Evolutionary conservation across 2,329 filamentous ascomycete species (phyloP).

Genomic region (Zalaria obscura): DNA sequence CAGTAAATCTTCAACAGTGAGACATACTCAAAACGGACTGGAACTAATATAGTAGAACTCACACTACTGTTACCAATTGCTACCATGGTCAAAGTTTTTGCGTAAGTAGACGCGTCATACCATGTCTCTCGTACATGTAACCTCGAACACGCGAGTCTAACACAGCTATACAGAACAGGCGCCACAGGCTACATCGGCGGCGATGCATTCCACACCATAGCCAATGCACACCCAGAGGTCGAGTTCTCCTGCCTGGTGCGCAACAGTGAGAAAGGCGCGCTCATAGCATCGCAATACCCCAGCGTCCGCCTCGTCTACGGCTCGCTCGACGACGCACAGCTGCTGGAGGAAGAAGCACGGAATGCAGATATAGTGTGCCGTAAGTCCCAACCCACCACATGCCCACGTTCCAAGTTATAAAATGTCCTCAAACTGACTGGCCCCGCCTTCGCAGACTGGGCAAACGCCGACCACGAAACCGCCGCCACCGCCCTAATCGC

Average conservation of each 20-base stretch:
- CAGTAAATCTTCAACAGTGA: too few relatives aligned
- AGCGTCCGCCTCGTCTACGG: slow-evolving; percentile 37
- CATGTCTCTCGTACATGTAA: too few relatives aligned
- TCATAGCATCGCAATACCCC: slow-evolving; percentile 19
- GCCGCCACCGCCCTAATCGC: slow-evolving; percentile 36
- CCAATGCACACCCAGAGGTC: slow-evolving; percentile 34
- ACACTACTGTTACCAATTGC: too few relatives aligned
- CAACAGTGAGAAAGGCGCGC: slow-evolving; percentile 12
- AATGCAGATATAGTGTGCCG: slow-evolving; percentile 38
- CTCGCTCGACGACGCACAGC: slow-evolving; percentile 28
- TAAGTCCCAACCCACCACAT: slow-evolving; percentile 8
- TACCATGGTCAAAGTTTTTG: too few relatives aligned
- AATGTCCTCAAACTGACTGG: too few relatives aligned
- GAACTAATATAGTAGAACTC: too few relatives aligned
- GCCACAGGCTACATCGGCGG: slow-evolving; percentile 28
- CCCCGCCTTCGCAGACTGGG: slow-evolving; percentile 24
- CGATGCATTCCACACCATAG: slow-evolving; percentile 29
- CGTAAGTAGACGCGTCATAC: too few relatives aligned
- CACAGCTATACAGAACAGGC: too few relatives aligned
- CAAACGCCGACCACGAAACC: slow-evolving; percentile 32
- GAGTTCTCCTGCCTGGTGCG: slow-evolving; percentile 35
- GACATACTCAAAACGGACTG: too few relatives aligned
- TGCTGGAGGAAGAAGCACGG: slow-evolving; percentile 32
- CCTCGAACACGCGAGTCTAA: too few relatives aligned
- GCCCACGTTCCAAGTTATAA: neutral